These are phyloP conservation scores for Naganishia kalamii DNA, from an alignment of 768 basidiomycete species.

Conservation along the genomic window DNA sequence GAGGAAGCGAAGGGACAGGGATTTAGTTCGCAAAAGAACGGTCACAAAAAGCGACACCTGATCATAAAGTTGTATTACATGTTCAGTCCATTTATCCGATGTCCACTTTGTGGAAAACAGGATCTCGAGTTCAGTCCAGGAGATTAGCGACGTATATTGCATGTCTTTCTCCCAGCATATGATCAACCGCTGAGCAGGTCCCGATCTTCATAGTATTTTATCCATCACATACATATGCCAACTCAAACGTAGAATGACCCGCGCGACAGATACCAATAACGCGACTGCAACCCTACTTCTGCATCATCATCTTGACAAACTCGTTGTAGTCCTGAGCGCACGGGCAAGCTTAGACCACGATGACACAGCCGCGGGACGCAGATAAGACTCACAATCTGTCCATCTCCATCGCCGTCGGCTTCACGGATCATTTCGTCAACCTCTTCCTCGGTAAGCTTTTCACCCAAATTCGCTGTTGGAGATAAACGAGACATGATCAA, in stretches of 20 bases:
- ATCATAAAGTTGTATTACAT: not conserved
- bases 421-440: constrained; percentile 97
- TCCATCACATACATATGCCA: too few relatives aligned
- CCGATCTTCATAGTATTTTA: too few relatives aligned
- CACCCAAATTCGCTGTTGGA: constrained; percentile 53
- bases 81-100: too few relatives aligned
- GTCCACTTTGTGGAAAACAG: too few relatives aligned
- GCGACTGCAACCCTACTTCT: constrained; percentile 15
- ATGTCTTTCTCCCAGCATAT: too few relatives aligned
- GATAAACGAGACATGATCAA: not conserved
- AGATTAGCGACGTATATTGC: too few relatives aligned
- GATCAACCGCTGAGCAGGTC: too few relatives aligned
- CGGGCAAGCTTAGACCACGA: not conserved
- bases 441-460: constrained; percentile 78
- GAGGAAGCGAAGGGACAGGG: constrained; percentile 27
- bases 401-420: constrained; percentile 88
- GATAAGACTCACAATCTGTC: constrained; percentile 51
- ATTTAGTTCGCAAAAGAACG: not conserved
- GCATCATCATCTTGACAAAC: constrained; percentile 29
- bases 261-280: too few relatives aligned
- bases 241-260: too few relatives aligned
- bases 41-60: not conserved
- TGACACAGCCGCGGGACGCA: not conserved
- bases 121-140: too few relatives aligned
- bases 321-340: constrained; percentile 20